Evolutionary conservation across 2,329 filamentous ascomycete genomes (phyloP).

Genomic region (Trichophyton equinum): DNA sequence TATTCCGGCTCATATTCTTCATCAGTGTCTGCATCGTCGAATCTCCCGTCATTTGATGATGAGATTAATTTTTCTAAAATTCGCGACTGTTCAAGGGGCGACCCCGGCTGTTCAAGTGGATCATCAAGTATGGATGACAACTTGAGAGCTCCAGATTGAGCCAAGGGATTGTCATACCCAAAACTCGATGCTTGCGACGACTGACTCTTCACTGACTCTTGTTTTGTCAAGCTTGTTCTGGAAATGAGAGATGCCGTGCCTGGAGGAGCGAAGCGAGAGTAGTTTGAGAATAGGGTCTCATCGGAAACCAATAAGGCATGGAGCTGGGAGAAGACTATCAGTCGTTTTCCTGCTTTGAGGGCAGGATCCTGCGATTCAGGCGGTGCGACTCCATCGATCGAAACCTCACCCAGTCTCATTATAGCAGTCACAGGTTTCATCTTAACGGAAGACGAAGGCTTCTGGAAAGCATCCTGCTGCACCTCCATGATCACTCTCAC

Average conservation of each 20-base stretch:
- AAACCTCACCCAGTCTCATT: slow-evolving; percentile 25
- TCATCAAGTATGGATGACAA: background rate
- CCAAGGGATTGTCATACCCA: background rate
- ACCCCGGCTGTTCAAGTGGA: background rate
- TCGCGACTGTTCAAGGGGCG: background rate
- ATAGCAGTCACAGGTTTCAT: slow-evolving; percentile 27
- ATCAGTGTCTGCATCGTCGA: slow-evolving; percentile 33
- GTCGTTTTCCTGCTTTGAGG: slow-evolving; percentile 30
- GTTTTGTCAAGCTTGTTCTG: slow-evolving; percentile 17
- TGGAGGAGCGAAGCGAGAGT: slow-evolving; percentile 27
- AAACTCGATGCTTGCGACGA: slow-evolving; percentile 8
- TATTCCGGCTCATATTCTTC: slow-evolving; percentile 15
- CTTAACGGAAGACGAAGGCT: slow-evolving; percentile 24
- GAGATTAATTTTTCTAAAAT: slow-evolving; percentile 23
- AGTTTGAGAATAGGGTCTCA: slow-evolving; percentile 36
- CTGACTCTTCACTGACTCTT: slow-evolving; percentile 1
- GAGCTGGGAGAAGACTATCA: slow-evolving; percentile 34
- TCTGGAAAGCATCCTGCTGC: slow-evolving; percentile 27
- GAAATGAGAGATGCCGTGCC: slow-evolving; percentile 12
- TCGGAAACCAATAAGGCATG: slow-evolving; percentile 38
- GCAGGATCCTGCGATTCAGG: slow-evolving; percentile 15
- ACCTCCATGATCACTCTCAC: slow-evolving; percentile 41
- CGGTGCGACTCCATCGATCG: slow-evolving; percentile 22
- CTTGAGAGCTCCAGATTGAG: background rate
- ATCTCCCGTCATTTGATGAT: slow-evolving; percentile 27